Base-by-base conservation (phyloP, 2,329 filamentous ascomycete species). In the Oidium heveae region DNA sequence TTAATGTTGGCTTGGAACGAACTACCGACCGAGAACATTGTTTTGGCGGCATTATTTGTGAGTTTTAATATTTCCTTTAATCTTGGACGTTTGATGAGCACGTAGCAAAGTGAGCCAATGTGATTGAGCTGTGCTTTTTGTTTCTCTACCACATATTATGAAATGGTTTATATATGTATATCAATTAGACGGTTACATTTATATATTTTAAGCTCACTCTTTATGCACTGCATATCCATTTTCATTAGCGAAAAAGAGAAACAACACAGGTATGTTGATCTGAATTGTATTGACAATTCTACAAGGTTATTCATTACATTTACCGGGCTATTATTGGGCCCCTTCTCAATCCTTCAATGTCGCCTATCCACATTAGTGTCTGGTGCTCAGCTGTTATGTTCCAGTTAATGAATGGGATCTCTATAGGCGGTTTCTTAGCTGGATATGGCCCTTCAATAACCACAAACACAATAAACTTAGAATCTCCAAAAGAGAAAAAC, bases 271-370 rank as follows among this genome's bases (percentile, higher is more conserved):
- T 28, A 28, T 28, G 24, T n/a, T n/a, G n/a, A n/a, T n/a, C 24
- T 28, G 3, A 28, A 28, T 28, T 28, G 24, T 28, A 44, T 50
- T 16, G 22, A n/a, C 34, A 24, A 33, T 13, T 34, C 41, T 18
- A 39, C 50, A 24, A 84, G 72, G 72, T 84, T 36, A 77, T 89
- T 55, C 91, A 98, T 70, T 98, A 98, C 72, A 60, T 79, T 64
- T 93, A 98, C 73, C 86, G 91, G 58, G 88, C 91, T 10, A 67
- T 96, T 55, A 68, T 94, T 58, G 83, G 80, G 55, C 89, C 91
- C 2, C 70, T 93, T 56, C 72, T 89, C 59, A 86, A 89, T 58
- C 89, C 89, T 0, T 87, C 81, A 71, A 95, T 98, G 83, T 86
- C 87, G 4, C 89, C 89, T 9, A 84, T 94, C 60, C 84, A 94